Evolutionary conservation across 2,329 filamentous ascomycete species (phyloP), one percentile per base, ranked within the genome.

Genomic region (Stemphylium lycopersici): DNA sequence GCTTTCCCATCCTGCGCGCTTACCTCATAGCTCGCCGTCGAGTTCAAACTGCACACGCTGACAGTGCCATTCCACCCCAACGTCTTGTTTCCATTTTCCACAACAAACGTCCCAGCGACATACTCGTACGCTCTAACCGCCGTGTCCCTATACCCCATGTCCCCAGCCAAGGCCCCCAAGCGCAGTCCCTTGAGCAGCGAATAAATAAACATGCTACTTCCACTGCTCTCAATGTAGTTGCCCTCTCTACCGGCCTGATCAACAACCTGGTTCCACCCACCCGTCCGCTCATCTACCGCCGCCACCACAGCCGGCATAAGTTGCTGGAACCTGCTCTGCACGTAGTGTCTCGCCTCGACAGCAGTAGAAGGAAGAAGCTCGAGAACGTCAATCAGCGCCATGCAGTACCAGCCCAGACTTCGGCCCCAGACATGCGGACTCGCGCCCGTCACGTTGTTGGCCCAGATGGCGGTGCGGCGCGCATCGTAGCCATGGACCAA

Each of bases 211-310:
- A 87, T 84, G 2, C 81, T 81, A 8, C 80, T 81, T 10, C 79
- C 83, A 47, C 83, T 85, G 29, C 81, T 82, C 74, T 87, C 85
- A 34, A 87, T 77, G 63, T 85, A 87, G 64, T 88, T 87, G 0
- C 80, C 81, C 29, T 76, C 49, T 2, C 69, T 62, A 1, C 77
- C 78, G 0, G 79, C 77, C 34, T 80, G 77, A 53, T 78, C 79
- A 72, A 87, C 79, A 36, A 87, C 73, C 57, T 85, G 76, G 81
- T 83, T 86, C 80, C 84, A 87, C 2, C 78, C 83, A 0, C 83
- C 81, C 1, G 58, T 54, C 13, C 34, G 22, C 0, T 16, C 8
- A 12, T 63, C 62, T 0, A 24, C 76, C 0, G 77, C 73, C 2
- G 57, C 51, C 18, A 77, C 72, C 0, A 83, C 63, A 0, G 76